phyloP scores from a whole-genome alignment of 2,329 filamentous ascomycete species.

The Fonsecaea nubica region DNA sequence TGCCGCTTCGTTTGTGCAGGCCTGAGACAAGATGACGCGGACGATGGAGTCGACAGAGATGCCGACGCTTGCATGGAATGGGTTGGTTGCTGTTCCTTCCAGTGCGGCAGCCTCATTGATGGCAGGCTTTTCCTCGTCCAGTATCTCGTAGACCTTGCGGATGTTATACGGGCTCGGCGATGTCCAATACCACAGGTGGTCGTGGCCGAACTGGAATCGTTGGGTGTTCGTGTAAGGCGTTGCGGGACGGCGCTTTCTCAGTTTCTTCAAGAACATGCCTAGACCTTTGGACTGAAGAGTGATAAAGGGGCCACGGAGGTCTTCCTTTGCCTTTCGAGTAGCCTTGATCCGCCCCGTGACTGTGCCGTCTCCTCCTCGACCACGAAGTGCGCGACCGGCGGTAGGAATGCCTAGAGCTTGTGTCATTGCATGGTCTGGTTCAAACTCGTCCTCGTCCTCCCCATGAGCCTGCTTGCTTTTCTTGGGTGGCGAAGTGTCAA shows the following conservation, averaged over 20 bases:
- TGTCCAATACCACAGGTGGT: conserved; percentile 11
- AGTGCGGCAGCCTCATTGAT: conserved; percentile 3
- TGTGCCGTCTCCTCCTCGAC: conserved; percentile 8
- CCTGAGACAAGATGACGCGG: conserved; percentile 37
- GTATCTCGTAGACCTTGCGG: conserved; percentile 17
- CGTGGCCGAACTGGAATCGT: conserved; percentile 11
- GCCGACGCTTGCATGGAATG: conserved; percentile 33
- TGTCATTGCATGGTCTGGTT: background rate
- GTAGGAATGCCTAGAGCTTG: background rate
- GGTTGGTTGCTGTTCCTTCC: conserved; percentile 14
- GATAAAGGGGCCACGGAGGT: background rate
- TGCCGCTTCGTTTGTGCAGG: conserved; percentile 36
- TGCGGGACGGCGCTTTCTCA: background rate
- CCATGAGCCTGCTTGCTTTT: background rate
- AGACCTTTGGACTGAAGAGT: background rate
- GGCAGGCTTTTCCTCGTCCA: conserved; percentile 21
- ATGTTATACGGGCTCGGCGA: conserved; percentile 11
- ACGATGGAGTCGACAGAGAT: conserved; percentile 37
- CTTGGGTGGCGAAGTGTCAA: background rate
- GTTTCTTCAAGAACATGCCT: background rate
- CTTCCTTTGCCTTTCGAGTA: background rate
- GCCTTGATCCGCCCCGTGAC: background rate
- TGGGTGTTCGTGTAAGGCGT: conserved; percentile 22
- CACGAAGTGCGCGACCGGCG: background rate
- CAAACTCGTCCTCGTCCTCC: conserved; percentile 2